Base-by-base conservation (phyloP, 495 filamentous ascomycete genomes). In the Chlorociboria aeruginascens region DNA sequence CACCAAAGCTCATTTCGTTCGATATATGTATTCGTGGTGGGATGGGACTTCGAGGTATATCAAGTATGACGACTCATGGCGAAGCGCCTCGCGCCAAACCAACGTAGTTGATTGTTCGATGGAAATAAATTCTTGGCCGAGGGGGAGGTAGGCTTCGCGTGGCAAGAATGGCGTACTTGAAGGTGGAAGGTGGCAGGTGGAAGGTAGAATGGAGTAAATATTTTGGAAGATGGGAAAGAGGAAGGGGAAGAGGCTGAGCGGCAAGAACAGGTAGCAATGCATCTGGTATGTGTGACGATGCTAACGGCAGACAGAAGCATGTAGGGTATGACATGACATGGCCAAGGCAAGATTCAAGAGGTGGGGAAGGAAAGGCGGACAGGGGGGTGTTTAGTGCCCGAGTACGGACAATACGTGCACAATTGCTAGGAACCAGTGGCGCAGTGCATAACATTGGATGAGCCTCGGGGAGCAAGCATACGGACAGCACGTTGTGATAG, bases 1-100 rank as follows among this genome's bases (percentile, higher is more conserved):
- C 49, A 17, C 45, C 52, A 39, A 58, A 58, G 52, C 45, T 52
- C 55, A 58, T 58, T 40, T 31, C 45, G 47, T n/a, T 12, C 29
- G 16, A 12, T 42, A 13, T 12, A 10, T 32, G 9, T 50, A 34
- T 25, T 29, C 42, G 14, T 25, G 20, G 20, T 25, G 20, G 20
- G 20, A 25, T 25, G 20, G 20, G 20, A 25, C 20, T 25, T 25
- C 4, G 20, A 25, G 20, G 20, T 25, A 25, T 25, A 25, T 25
- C 20, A 25, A 25, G 20, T 25, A 25, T 25, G 2, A 4, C 20
- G 20, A 4, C 20, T 25, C 20, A 25, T 25, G 2, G 4, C 20
- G 20, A 25, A 25, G 20, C 20, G 20, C 20, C 4, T 25, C 20
- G 20, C 20, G 10, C 14, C 8, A 17, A 40, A 9, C 38, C 1